phyloP scores from a whole-genome alignment of 1,284 basidiomycete species.

The Trichosporon inkin region DNA sequence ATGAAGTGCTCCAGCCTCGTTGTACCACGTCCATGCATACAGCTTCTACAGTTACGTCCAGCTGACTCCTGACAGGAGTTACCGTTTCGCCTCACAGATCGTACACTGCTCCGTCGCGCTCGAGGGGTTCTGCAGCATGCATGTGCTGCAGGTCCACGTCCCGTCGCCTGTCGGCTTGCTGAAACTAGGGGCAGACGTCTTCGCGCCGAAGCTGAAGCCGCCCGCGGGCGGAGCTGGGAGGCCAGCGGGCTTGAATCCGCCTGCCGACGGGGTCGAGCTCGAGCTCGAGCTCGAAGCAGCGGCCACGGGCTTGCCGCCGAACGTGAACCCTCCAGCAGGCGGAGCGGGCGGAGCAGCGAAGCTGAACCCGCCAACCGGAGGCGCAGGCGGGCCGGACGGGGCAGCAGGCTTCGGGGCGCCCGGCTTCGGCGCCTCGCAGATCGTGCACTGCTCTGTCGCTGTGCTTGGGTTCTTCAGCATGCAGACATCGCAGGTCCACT shows the following conservation, averaged over 20 bases:
- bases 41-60: not conserved
- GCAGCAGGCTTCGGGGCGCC: slow-evolving; percentile 12
- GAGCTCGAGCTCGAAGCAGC: slow-evolving; percentile 3
- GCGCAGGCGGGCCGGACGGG: not conserved
- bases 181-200: not conserved
- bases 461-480: slow-evolving; percentile 53
- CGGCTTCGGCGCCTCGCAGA: slow-evolving; percentile 55
- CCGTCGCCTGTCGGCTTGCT: slow-evolving; percentile 14
- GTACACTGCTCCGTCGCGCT: slow-evolving; percentile 55
- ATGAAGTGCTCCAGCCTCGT: too few species aligned
- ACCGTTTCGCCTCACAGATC: slow-evolving; percentile 52
- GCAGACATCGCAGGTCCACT: slow-evolving; percentile 56
- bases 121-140: slow-evolving; percentile 54
- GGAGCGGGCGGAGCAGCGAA: slow-evolving; percentile 2
- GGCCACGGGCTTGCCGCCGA: slow-evolving; percentile 17
- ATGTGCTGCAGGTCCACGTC: slow-evolving; percentile 55
- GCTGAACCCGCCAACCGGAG: slow-evolving; percentile 12
- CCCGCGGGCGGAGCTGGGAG: slow-evolving; percentile 11
- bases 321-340: slow-evolving; percentile 13
- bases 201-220: slow-evolving; percentile 17
- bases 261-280: not conserved
- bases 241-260: slow-evolving; percentile 10
- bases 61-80: not conserved
- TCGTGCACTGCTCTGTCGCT: slow-evolving; percentile 54
- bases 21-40: not conserved